A percentile compares a stretch with the other conserved stretches of the same genome.
phyloP scores from a whole-genome alignment of 768 basidiomycete species.

The Lentinula sp. region DNA sequence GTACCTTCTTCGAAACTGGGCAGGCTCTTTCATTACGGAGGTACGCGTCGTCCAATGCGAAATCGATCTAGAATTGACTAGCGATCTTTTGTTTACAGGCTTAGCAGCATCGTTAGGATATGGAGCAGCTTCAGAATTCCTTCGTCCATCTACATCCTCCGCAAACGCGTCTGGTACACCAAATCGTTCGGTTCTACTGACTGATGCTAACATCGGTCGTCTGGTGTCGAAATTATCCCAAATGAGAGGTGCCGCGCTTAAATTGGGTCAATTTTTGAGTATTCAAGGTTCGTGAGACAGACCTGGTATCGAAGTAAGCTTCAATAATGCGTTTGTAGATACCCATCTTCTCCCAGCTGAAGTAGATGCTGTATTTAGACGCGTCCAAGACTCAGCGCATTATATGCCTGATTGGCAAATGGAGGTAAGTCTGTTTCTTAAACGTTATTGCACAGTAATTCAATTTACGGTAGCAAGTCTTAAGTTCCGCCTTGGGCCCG shows the following conservation, averaged over 20 bases:
- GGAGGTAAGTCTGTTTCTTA: constrained; percentile 48
- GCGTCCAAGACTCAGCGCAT: constrained; percentile 92
- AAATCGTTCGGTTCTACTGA: constrained; percentile 63
- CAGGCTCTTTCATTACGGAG: constrained; percentile 91
- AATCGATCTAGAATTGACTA: background rate
- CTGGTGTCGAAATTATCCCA: constrained; percentile 89
- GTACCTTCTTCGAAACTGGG: constrained; percentile 90
- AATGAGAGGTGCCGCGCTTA: constrained; percentile 96
- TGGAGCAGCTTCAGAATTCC: constrained; percentile 83
- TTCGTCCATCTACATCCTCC: constrained; percentile 56
- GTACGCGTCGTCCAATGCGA: constrained; percentile 30
- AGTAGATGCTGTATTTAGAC: constrained; percentile 80
- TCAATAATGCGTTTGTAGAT: constrained; percentile 43
- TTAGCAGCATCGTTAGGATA: constrained; percentile 85
- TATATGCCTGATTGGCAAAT: constrained; percentile 99
- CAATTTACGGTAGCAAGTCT: constrained; percentile 47
- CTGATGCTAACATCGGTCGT: constrained; percentile 84
- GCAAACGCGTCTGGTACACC: constrained; percentile 22
- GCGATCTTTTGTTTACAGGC: constrained; percentile 39
- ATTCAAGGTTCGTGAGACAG: constrained; percentile 66
- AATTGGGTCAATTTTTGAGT: constrained; percentile 95
- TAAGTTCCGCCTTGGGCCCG: constrained; percentile 65
- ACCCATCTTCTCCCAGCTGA: constrained; percentile 84
- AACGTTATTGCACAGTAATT: background rate
- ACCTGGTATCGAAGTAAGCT: background rate